Percentiles rank a stretch among this genome's conserved stretches.
These are phyloP conservation scores for Camelina laxa DNA, from an alignment of 345 rosid species.

Conservation along the genomic window DNA sequence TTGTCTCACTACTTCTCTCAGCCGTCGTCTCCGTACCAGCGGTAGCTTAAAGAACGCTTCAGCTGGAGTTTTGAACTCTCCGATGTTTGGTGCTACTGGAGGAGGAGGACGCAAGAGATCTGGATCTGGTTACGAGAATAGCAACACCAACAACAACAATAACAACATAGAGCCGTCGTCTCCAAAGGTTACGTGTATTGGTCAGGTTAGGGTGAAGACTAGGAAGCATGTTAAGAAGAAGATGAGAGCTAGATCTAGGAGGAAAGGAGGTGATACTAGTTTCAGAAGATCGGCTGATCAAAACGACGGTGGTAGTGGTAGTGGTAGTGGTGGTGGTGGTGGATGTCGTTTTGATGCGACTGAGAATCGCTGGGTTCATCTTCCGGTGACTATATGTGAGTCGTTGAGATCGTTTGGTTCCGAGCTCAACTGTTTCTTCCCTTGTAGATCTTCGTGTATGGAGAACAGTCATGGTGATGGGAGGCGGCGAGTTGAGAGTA, in stretches of 20 bases:
- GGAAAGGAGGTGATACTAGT: conserved; percentile 62
- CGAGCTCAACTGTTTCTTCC: conserved; percentile 84
- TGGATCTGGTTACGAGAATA: conserved; percentile 53
- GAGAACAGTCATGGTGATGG: conserved; percentile 36
- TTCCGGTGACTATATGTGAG: conserved; percentile 83
- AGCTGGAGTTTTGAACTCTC: conserved; percentile 75
- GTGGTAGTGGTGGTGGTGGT: conserved; percentile 4
- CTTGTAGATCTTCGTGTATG: conserved; percentile 82
- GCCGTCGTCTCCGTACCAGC: conserved; percentile 68
- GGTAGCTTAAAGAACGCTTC: conserved; percentile 67
- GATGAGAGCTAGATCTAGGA: conserved; percentile 66
- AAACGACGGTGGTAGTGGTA: conserved; percentile 25
- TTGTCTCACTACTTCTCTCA: conserved; percentile 82
- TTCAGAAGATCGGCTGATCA: conserved; percentile 54
- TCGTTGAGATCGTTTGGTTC: conserved; percentile 78
- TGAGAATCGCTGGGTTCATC: conserved; percentile 76
- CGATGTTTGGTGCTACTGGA: conserved; percentile 65
- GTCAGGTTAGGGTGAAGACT: conserved; percentile 96
- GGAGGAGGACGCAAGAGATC: conserved; percentile 62
- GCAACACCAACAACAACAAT: conserved; percentile 12
- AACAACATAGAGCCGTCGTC: conserved; percentile 72
- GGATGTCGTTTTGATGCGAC: conserved; percentile 38
- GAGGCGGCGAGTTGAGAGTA: conserved; percentile 39
- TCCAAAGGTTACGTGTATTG: conserved; percentile 97
- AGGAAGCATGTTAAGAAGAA: conserved; percentile 89